phyloP scores from a whole-genome alignment of 2,329 filamentous ascomycete genomes.

The Clarireedia paspali region DNA sequence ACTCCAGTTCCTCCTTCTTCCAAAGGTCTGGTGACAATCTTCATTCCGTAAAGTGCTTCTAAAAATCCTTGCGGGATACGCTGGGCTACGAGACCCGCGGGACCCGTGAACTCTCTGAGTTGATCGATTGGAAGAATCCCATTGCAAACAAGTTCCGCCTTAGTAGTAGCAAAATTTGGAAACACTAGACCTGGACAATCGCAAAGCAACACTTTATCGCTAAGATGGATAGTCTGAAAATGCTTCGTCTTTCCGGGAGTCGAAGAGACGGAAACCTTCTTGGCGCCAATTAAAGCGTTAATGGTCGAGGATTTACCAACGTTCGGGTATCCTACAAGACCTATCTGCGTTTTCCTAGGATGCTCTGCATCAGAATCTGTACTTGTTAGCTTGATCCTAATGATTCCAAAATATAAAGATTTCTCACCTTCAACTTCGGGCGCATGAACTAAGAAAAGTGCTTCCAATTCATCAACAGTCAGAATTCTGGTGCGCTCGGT shows the following conservation, averaged over 20 bases:
- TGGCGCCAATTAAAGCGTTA: constrained; percentile 95
- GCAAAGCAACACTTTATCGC: constrained; percentile 81
- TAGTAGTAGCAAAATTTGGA: constrained; percentile 94
- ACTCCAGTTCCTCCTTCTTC: constrained; percentile 91
- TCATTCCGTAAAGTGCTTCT: constrained; percentile 90
- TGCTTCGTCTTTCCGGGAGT: constrained; percentile 99
- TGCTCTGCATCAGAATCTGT: constrained; percentile 38
- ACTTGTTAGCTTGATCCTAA: constrained; percentile 16
- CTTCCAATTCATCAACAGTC: constrained; percentile 87
- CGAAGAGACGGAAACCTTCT: constrained; percentile 96
- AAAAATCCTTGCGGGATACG: constrained; percentile 83
- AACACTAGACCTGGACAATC: constrained; percentile 99
- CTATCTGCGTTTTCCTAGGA: constrained; percentile 71
- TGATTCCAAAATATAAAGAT: background rate
- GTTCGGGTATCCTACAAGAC: constrained; percentile 95
- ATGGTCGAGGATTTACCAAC: constrained; percentile 99
- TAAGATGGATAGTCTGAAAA: constrained; percentile 96
- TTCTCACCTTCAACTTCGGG: constrained; percentile 48
- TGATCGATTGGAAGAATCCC: constrained; percentile 96
- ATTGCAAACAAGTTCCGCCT: constrained; percentile 92
- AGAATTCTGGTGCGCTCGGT: constrained; percentile 63
- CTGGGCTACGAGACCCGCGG: constrained; percentile 71
- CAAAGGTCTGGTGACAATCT: constrained; percentile 67
- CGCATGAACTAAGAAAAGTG: constrained; percentile 73
- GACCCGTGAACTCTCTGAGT: constrained; percentile 84